Evolutionary conservation across 2,329 filamentous ascomycete species (phyloP).

Genomic region (Macroventuria anomochaeta): DNA sequence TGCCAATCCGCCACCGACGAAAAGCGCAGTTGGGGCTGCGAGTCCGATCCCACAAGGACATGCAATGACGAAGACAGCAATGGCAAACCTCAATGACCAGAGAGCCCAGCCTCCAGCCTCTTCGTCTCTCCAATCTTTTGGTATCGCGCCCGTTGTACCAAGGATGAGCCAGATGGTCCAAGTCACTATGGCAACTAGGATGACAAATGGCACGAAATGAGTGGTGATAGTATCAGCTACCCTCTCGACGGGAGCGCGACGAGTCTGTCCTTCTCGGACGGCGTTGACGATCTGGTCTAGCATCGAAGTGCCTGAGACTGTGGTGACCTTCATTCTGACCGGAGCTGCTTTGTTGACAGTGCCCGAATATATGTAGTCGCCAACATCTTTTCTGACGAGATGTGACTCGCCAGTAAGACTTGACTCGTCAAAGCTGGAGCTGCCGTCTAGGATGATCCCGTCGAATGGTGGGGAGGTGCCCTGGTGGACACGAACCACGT

Average conservation of each 20-base stretch:
- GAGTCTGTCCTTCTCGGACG: constrained; percentile 78
- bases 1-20: constrained; percentile 80
- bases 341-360: constrained; percentile 75
- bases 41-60: constrained; percentile 85
- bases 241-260: constrained; percentile 76
- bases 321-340: constrained; percentile 68
- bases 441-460: constrained; percentile 64
- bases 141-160: constrained; percentile 65
- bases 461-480: constrained; percentile 87
- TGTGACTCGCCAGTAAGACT: constrained; percentile 83
- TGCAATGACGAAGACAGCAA: constrained; percentile 85
- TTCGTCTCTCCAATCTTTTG: constrained; percentile 61
- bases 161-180: constrained; percentile 75
- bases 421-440: constrained; percentile 82
- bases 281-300: constrained; percentile 79
- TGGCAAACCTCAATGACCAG: constrained; percentile 82
- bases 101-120: constrained; percentile 69
- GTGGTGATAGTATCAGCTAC: constrained; percentile 75
- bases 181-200: constrained; percentile 70
- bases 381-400: constrained; percentile 66
- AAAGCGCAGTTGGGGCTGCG: constrained; percentile 83
- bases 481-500: constrained; percentile 72
- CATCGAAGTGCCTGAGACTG: constrained; percentile 73
- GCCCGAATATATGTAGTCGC: constrained; percentile 73
- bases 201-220: constrained; percentile 78